Evolutionary conservation across 805 yeast species (phyloP).

Genomic region (Kockiozyma suomiensis): DNA sequence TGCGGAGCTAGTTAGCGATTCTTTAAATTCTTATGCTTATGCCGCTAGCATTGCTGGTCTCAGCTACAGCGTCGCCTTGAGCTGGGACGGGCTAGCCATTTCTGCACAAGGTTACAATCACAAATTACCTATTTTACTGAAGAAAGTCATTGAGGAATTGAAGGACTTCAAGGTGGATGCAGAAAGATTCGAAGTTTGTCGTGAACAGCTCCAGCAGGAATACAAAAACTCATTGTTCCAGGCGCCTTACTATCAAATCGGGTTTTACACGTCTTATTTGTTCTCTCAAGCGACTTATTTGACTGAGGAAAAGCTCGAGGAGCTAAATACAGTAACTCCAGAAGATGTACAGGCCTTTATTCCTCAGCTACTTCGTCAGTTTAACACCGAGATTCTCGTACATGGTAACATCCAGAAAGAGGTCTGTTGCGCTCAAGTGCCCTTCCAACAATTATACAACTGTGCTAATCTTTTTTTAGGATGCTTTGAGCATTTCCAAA

Average conservation of each 20-base stretch:
- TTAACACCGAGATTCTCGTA: conserved; percentile 70
- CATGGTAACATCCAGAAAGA: conserved; percentile 69
- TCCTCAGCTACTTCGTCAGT: conserved; percentile 57
- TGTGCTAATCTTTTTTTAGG: conserved; percentile 33
- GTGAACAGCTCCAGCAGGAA: conserved; percentile 63
- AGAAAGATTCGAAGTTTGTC: conserved; percentile 66
- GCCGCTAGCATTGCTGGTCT: conserved; percentile 85
- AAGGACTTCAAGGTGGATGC: conserved; percentile 52
- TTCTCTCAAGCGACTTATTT: conserved; percentile 75
- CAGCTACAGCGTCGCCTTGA: conserved; percentile 56
- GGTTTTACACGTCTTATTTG: conserved; percentile 60
- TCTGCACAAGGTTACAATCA: conserved; percentile 81
- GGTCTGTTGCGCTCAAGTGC: not conserved
- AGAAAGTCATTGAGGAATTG: conserved; percentile 60
- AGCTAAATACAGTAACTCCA: conserved; percentile 49
- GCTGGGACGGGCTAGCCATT: conserved; percentile 71
- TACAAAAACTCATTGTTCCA: conserved; percentile 69
- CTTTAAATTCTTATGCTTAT: conserved; percentile 72
- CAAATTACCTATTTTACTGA: conserved; percentile 66
- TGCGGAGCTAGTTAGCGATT: conserved; percentile 73
- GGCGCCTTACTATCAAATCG: conserved; percentile 78
- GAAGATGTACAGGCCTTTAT: conserved; percentile 56
- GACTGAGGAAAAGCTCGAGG: conserved; percentile 60
- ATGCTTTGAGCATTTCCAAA: conserved; percentile 55
- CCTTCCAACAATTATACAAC: not conserved